Evolutionary conservation across 2,329 filamentous ascomycete species (phyloP).

Genomic region (Zopfia rhizophila): DNA sequence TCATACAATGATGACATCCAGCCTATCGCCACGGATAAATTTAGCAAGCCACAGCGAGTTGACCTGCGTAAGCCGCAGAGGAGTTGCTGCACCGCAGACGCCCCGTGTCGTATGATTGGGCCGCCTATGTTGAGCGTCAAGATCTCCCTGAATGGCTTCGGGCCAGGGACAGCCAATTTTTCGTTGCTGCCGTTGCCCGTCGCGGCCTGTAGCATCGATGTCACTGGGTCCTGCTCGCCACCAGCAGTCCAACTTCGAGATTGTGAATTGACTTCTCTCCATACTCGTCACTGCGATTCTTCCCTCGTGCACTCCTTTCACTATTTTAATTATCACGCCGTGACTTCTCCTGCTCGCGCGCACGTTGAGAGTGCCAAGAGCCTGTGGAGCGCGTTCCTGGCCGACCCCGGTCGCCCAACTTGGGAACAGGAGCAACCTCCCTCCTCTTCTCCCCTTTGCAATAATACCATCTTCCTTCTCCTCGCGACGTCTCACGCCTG

Average conservation of each 20-base stretch:
- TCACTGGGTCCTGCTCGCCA: conserved; percentile 12
- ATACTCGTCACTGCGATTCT: neutral
- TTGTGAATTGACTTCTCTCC: neutral
- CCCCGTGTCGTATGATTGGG: conserved; percentile 19
- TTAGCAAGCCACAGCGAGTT: conserved; percentile 32
- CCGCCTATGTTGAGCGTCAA: conserved; percentile 1
- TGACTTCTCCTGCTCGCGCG: conserved; percentile 2
- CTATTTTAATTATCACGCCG: neutral
- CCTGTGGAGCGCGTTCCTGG: conserved; percentile 31
- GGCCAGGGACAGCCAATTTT: conserved; percentile 9
- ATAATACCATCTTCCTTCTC: conserved; percentile 17
- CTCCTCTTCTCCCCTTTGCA: conserved; percentile 23
- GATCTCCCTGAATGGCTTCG: conserved; percentile 14
- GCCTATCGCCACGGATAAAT: conserved; percentile 28
- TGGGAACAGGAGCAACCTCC: conserved; percentile 33
- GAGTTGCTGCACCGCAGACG: conserved; percentile 10
- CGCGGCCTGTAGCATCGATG: neutral
- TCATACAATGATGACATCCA: conserved; percentile 9
- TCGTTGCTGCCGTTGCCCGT: conserved; percentile 6
- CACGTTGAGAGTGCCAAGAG: conserved; percentile 30
- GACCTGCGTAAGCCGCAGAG: conserved; percentile 34
- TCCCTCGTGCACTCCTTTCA: neutral
- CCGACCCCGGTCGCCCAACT: conserved; percentile 20
- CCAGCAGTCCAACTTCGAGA: neutral
- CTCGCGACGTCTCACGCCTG: conserved; percentile 19